Evolutionary conservation across 495 filamentous ascomycete species (phyloP).

Genomic region (Tuber microsphaerosporum): DNA sequence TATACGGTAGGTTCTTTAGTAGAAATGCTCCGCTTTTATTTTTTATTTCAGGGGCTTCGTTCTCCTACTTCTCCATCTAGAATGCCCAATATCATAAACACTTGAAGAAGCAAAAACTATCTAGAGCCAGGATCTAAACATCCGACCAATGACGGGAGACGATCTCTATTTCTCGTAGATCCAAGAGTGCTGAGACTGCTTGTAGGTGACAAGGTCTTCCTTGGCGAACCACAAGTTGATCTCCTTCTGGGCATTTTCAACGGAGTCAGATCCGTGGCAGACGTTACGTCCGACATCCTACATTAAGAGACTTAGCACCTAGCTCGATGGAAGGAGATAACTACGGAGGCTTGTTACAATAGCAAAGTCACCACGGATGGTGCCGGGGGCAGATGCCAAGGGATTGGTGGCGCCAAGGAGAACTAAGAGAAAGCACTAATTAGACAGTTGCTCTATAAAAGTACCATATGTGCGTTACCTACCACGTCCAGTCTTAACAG

Average conservation of each 20-base stretch:
- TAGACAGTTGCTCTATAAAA: not conserved
- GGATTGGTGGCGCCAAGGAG: slow-evolving; percentile 99
- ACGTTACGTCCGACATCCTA: slow-evolving; percentile 94
- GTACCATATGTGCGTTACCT: slow-evolving; percentile 41
- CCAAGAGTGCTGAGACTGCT: slow-evolving; percentile 74
- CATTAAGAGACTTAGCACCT: slow-evolving; percentile 16
- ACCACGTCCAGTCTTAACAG: slow-evolving; percentile 94
- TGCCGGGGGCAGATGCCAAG: slow-evolving; percentile 81
- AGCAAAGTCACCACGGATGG: slow-evolving; percentile 86
- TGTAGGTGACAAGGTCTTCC: slow-evolving; percentile 72
- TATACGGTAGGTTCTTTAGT: not conserved
- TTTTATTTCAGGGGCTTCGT: slow-evolving; percentile 4
- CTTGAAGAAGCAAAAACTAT: not conserved
- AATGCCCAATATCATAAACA: not conserved
- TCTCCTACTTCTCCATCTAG: not conserved
- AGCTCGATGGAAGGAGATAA: slow-evolving; percentile 10
- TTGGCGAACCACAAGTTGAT: slow-evolving; percentile 94
- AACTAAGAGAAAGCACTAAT: slow-evolving; percentile 45
- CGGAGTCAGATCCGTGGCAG: slow-evolving; percentile 97
- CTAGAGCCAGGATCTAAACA: not conserved
- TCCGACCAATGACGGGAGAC: not conserved
- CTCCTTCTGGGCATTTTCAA: slow-evolving; percentile 99
- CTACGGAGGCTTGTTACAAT: slow-evolving; percentile 46
- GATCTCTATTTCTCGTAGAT: slow-evolving; percentile 74
- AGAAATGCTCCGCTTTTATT: slow-evolving; percentile 20